phyloP scores from a whole-genome alignment of 2,329 filamentous ascomycete genomes.

The Epichloe coenophiala region DNA sequence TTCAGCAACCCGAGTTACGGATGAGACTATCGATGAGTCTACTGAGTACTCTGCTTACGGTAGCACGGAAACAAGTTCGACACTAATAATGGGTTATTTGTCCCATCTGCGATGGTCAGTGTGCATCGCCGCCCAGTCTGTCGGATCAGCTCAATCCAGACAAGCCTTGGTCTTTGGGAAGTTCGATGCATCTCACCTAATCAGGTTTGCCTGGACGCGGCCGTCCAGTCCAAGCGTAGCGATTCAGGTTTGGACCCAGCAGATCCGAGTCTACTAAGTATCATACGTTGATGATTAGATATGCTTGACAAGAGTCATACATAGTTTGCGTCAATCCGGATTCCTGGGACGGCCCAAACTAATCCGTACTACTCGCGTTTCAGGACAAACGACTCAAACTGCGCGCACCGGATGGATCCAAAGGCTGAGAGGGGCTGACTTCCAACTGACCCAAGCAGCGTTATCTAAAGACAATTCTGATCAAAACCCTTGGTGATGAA shows the following conservation, averaged over 20 bases:
- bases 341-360: too few relatives aligned
- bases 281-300: too few relatives aligned
- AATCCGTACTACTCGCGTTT: not conserved
- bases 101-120: not conserved
- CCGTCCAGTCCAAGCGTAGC: not conserved
- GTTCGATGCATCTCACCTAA: not conserved
- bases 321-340: too few relatives aligned
- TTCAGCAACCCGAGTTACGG: too few relatives aligned
- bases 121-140: not conserved
- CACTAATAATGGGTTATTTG: not conserved
- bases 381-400: not conserved
- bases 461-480: too few relatives aligned
- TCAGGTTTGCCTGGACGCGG: too few relatives aligned
- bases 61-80: not conserved
- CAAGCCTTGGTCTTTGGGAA: not conserved
- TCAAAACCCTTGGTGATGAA: not conserved
- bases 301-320: too few relatives aligned
- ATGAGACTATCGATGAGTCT: not conserved
- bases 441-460: too few relatives aligned
- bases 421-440: too few relatives aligned
- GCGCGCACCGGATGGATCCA: not conserved
- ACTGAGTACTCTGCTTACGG: not conserved
- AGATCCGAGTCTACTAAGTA: too few relatives aligned
- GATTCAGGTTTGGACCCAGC: not conserved
- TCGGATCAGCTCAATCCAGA: not conserved